Conservation (phyloP, 1,284 basidiomycete genomes). For the Papiliotrema terrestris region DNA sequence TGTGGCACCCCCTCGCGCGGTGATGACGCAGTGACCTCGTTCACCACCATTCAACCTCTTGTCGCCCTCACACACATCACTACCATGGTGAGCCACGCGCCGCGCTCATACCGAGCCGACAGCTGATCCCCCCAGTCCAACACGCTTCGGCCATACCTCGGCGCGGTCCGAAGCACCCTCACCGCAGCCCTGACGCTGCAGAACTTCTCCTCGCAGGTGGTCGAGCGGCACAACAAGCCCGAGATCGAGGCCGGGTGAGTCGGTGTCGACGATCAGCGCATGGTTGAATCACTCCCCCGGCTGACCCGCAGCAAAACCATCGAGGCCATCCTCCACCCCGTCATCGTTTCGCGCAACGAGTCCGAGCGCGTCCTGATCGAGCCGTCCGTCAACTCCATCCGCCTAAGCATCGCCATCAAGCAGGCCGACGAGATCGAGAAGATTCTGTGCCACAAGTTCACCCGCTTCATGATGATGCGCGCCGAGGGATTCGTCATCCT, state of each 20-base stretch:
- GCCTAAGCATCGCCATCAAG: slow-evolving; percentile 96
- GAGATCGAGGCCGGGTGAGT: slow-evolving; percentile 81
- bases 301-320: slow-evolving; percentile 65
- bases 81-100: slow-evolving; percentile 9
- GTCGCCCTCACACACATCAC: background rate
- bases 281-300: background rate
- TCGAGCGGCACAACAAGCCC: slow-evolving; percentile 94
- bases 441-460: slow-evolving; percentile 96
- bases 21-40: background rate
- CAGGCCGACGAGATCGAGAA: slow-evolving; percentile 99
- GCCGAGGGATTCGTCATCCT: slow-evolving; percentile 97
- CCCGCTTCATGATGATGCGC: slow-evolving; percentile 98
- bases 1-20: background rate
- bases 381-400: slow-evolving; percentile 92
- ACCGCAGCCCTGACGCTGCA: slow-evolving; percentile 96
- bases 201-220: slow-evolving; percentile 96
- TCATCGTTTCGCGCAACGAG: slow-evolving; percentile 93
- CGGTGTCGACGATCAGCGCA: background rate
- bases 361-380: slow-evolving; percentile 96
- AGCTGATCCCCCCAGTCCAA: slow-evolving; percentile 54
- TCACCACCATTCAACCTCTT: background rate
- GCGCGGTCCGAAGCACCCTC: slow-evolving; percentile 89
- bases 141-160: slow-evolving; percentile 87
- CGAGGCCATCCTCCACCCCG: slow-evolving; percentile 88
- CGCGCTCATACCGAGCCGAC: slow-evolving; percentile 8